phyloP scores from a whole-genome alignment of 768 basidiomycete species.

The Lentinula lateritia region DNA sequence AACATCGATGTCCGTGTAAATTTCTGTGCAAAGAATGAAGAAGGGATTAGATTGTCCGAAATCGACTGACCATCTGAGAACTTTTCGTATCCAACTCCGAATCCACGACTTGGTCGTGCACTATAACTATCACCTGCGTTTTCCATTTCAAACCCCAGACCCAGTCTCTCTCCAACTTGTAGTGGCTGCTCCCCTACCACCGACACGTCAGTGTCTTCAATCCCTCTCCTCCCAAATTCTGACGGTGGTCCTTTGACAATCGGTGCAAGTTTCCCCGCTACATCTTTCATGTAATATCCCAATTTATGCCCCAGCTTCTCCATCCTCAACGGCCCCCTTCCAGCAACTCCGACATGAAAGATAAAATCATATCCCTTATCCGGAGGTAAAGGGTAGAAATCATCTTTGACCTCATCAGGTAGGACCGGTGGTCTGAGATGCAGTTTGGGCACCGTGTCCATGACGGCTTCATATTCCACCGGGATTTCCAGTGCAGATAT shows the following conservation, averaged over 20 bases:
- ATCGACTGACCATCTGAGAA: conserved; percentile 31
- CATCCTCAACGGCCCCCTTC: conserved; percentile 56
- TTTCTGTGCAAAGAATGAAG: conserved; percentile 22
- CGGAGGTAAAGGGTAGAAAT: conserved; percentile 31
- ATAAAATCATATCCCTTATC: conserved; percentile 60
- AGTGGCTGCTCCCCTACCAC: conserved; percentile 6
- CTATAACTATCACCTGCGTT: conserved; percentile 26
- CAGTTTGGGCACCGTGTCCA: conserved; percentile 48
- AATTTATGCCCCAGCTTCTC: conserved; percentile 63
- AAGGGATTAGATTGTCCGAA: not conserved
- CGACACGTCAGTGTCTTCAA: conserved; percentile 23
- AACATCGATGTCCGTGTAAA: conserved; percentile 57
- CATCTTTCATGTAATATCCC: conserved; percentile 67
- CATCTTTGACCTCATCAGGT: conserved; percentile 25
- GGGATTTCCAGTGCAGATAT: conserved; percentile 57
- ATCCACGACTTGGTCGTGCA: conserved; percentile 34
- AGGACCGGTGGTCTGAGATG: conserved; percentile 56
- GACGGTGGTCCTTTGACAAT: conserved; percentile 34
- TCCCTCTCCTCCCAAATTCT: conserved; percentile 31
- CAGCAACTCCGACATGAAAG: conserved; percentile 66
- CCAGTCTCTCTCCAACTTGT: conserved; percentile 20
- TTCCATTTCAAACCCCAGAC: conserved; percentile 34
- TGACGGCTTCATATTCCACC: conserved; percentile 52
- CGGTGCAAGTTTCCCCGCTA: conserved; percentile 51
- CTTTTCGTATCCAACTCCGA: conserved; percentile 45